phyloP scores from a whole-genome alignment of 495 filamentous ascomycete genomes.

The Cetradonia linearis region DNA sequence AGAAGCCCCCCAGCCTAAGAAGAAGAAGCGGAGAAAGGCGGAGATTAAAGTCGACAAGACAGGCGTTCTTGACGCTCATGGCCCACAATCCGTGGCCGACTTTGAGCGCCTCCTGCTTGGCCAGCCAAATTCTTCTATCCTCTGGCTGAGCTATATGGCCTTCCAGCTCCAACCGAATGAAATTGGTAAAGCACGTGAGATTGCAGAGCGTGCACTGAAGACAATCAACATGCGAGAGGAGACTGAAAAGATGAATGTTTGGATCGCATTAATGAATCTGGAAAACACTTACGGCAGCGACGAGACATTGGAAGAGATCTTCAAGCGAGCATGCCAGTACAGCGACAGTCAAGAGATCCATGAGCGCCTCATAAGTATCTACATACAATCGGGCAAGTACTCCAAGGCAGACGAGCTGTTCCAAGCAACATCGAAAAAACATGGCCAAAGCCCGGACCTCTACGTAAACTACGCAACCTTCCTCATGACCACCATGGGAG shows the following conservation, averaged over 20 bases:
- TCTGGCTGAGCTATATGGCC: conserved; percentile 95
- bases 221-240: conserved; percentile 83
- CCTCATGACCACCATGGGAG: conserved; percentile 58
- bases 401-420: conserved; percentile 88
- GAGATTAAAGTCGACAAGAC: conserved; percentile 81
- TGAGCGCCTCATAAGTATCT: conserved; percentile 82
- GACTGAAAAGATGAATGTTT: conserved; percentile 84
- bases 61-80: conserved; percentile 75
- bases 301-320: conserved; percentile 74
- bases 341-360: conserved; percentile 87
- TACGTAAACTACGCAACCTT: conserved; percentile 95
- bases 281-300: conserved; percentile 85
- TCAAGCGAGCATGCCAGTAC: conserved; percentile 87
- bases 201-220: conserved; percentile 79
- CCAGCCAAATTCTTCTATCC: conserved; percentile 74
- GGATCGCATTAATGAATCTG: conserved; percentile 87
- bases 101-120: conserved; percentile 89
- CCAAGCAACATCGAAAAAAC: conserved; percentile 73
- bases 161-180: conserved; percentile 91
- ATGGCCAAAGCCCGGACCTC: conserved; percentile 61
- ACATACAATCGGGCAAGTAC: conserved; percentile 79
- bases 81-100: conserved; percentile 82
- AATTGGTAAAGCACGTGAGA: conserved; percentile 69
- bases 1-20: conserved; percentile 45
- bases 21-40: conserved; percentile 68